phyloP scores from a whole-genome alignment of 2,329 filamentous ascomycete genomes.

The Neophaeococcomyces aloes region DNA sequence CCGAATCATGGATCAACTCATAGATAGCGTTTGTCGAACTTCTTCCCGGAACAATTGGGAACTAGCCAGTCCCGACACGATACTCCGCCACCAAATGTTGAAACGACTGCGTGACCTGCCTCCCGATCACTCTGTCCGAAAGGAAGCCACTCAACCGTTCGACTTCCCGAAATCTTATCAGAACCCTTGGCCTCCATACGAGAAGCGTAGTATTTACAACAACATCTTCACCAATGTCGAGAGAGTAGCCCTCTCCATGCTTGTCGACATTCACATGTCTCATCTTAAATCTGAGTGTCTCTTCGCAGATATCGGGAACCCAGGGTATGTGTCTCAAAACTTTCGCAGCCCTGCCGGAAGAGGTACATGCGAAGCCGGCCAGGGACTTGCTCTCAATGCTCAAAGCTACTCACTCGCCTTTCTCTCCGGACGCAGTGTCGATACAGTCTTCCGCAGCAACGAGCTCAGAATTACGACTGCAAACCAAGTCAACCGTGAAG shows the following conservation, averaged over 20 bases:
- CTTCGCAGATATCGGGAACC: background rate
- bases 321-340: background rate
- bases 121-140: background rate
- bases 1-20: too few relatives aligned
- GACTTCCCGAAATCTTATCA: background rate
- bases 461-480: too few relatives aligned
- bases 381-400: background rate
- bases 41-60: too few relatives aligned
- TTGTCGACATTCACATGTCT: background rate
- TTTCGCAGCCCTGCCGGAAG: background rate
- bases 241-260: background rate
- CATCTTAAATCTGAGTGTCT: background rate
- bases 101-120: background rate
- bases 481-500: too few relatives aligned
- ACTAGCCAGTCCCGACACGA: background rate
- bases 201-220: background rate
- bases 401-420: too few relatives aligned
- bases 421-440: too few relatives aligned
- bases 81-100: conserved; percentile 1
- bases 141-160: background rate
- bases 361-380: background rate
- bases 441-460: too few relatives aligned
- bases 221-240: conserved; percentile 5
- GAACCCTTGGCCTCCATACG: background rate
- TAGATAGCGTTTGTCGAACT: too few relatives aligned